phyloP scores from a whole-genome alignment of 805 yeast species.

The Ogataea sp. region DNA sequence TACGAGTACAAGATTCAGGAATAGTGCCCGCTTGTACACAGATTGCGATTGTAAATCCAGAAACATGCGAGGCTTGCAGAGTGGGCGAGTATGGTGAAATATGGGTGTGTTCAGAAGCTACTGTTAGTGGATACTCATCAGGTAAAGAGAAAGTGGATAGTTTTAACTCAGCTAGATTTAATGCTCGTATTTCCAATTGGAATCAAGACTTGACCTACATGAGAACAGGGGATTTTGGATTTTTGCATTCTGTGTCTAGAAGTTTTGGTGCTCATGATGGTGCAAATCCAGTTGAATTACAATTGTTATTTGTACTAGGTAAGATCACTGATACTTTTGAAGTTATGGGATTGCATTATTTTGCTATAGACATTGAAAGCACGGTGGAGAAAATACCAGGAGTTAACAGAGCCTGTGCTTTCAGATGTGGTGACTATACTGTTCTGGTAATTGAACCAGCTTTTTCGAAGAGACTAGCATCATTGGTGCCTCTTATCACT shows the following conservation, averaged over 20 bases:
- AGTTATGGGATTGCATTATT: conserved; percentile 83
- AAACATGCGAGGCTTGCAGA: conserved; percentile 67
- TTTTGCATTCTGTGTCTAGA: conserved; percentile 57
- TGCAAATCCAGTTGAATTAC: conserved; percentile 37
- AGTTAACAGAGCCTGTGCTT: conserved; percentile 46
- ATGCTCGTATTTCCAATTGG: conserved; percentile 57
- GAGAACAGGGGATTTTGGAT: conserved; percentile 93
- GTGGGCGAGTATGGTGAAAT: conserved; percentile 95
- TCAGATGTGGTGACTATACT: conserved; percentile 75
- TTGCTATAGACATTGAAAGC: conserved; percentile 75
- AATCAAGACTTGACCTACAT: conserved; percentile 58
- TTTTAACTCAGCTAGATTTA: conserved; percentile 47
- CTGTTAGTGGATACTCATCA: conserved; percentile 51
- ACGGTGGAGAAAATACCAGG: conserved; percentile 45
- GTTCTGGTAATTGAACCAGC: conserved; percentile 65
- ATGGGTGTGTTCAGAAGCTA: conserved; percentile 91
- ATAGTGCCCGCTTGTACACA: conserved; percentile 94
- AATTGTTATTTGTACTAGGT: conserved; percentile 80
- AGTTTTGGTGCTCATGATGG: conserved; percentile 8
- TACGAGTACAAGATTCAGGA: conserved; percentile 88
- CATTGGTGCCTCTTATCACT: conserved; percentile 77
- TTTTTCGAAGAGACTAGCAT: conserved; percentile 45
- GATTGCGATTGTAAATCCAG: conserved; percentile 92
- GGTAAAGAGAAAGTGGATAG: conserved; percentile 33
- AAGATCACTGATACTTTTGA: conserved; percentile 83